Evolutionary conservation across 768 basidiomycete genomes (phyloP), one percentile per base, ranked within the genome.

Genomic region (Pulveroboletus ravenelii): DNA sequence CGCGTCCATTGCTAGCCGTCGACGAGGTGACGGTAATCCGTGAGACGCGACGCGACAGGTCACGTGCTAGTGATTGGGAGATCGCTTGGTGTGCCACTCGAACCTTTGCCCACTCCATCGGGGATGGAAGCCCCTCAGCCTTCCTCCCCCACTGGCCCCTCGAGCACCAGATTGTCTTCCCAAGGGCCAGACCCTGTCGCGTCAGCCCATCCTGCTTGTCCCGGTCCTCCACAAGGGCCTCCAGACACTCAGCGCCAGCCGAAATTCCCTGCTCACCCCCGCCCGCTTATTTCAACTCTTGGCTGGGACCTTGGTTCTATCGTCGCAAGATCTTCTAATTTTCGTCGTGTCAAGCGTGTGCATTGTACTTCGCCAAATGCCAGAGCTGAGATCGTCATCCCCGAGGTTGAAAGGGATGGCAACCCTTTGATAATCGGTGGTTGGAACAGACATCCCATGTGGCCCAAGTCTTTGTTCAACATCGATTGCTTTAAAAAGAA

Each of bases 391-490:
- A 47, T 61, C 2, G 62, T 61, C 34, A 74, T 89, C 29, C 55
- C 65, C 29, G 45, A 68, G 9, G 74, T 79, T 41, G 85, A 89
- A 41, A 42, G 53, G 5, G 54, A 61, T 14, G 87, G 86, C 1
- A 52, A 66, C 12, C 89, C 89, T 1, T 57, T 89, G 44, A 77
- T 92, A 25, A 75, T 93, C 14, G 70, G 79, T 50, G 78, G 77
- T 13, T 80, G 79, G 66, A 79, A 89, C 47, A 65, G 76, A 44
- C 74, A 77, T 40, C 55, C 68, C 0, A 52, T 62, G 3, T 92
- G 90, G 89, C 75, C 77, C 4, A 57, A 59, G 15, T 57, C 74
- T 1, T 55, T 80, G 38, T 87, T 90, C 60, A 75, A 68, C 27
- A 54, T 80, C 2, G 79, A 84, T 12, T 80, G 79, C 74, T 72